Conservation (phyloP, 306 rosid species). For the Dalbergia oliveri region DNA sequence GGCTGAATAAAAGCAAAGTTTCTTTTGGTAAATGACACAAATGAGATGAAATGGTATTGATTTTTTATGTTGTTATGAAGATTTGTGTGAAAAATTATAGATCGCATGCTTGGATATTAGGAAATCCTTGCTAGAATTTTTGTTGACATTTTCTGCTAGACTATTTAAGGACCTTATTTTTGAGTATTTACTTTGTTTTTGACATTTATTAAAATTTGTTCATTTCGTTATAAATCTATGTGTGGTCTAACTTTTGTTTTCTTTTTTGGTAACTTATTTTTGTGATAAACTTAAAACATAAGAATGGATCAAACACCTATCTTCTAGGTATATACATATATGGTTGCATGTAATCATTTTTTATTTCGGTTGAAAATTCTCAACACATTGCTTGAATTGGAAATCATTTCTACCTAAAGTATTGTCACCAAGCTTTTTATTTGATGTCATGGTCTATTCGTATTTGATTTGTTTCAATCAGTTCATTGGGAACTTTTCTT, state of each 20-base stretch:
- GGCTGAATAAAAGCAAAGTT: constrained; percentile 22
- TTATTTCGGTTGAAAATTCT: constrained; percentile 9
- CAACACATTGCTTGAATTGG: not conserved
- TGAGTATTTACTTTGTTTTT: constrained; percentile 24
- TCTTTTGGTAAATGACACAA: constrained; percentile 22
- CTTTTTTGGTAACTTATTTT: too few species aligned
- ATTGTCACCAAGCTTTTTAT: constrained; percentile 15
- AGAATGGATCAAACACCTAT: constrained; percentile 12
- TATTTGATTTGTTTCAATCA: constrained; percentile 25
- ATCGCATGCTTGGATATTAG: constrained; percentile 19
- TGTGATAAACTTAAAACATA: not conserved
- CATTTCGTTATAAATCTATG: not conserved
- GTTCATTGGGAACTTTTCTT: constrained; percentile 29
- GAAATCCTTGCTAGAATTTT: constrained; percentile 10
- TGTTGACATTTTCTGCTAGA: constrained; percentile 18
- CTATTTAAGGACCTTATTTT: constrained; percentile 36
- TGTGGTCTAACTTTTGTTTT: not conserved
- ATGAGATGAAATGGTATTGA: constrained; percentile 29
- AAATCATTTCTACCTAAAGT: constrained; percentile 11
- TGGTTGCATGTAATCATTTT: constrained; percentile 1
- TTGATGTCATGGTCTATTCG: not conserved
- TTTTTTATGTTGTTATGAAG: constrained; percentile 28
- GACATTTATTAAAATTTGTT: constrained; percentile 23
- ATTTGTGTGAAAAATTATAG: constrained; percentile 24
- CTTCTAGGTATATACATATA: constrained; percentile 1